Percentiles rank a stretch among this genome's conserved stretches.
These are phyloP conservation scores for Pseudopithomyces chartarum DNA, from an alignment of 2,329 filamentous ascomycete species.

Conservation along the genomic window DNA sequence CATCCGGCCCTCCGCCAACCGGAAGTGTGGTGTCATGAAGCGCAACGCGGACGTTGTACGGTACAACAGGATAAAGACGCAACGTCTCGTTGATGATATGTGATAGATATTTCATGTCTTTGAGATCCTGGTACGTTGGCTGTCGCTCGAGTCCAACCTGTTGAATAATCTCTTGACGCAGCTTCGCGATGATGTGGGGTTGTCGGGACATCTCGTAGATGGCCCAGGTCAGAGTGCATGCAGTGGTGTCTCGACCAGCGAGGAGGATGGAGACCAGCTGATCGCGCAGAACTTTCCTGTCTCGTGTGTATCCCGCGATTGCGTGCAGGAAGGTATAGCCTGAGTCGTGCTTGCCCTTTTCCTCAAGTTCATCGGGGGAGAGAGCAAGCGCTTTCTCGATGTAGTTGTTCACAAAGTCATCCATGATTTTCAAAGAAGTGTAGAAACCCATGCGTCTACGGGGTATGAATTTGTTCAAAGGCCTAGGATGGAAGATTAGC, in stretches of 20 bases:
- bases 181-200: slow-evolving; percentile 67
- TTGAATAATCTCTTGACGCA: slow-evolving; percentile 74
- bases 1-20: slow-evolving; percentile 53
- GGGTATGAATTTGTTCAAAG: slow-evolving; percentile 67
- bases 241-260: slow-evolving; percentile 87
- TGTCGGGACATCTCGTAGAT: slow-evolving; percentile 80
- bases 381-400: slow-evolving; percentile 76
- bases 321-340: slow-evolving; percentile 87
- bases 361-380: slow-evolving; percentile 71
- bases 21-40: slow-evolving; percentile 56
- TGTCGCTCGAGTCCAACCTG: slow-evolving; percentile 66
- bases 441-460: slow-evolving; percentile 65
- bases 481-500: slow-evolving; percentile 46
- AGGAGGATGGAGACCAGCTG: slow-evolving; percentile 76
- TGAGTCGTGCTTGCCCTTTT: slow-evolving; percentile 72
- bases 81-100: slow-evolving; percentile 46
- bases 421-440: slow-evolving; percentile 68
- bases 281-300: slow-evolving; percentile 73
- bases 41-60: slow-evolving; percentile 55
- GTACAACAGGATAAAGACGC: slow-evolving; percentile 56
- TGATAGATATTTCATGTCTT: slow-evolving; percentile 77
- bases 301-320: slow-evolving; percentile 77
- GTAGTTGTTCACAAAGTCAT: slow-evolving; percentile 76
- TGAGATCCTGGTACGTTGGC: slow-evolving; percentile 77
- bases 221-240: slow-evolving; percentile 77